Evolutionary conservation across 352 stramenopile genomes (phyloP), one percentile per base, ranked within the genome.

Genomic region (Blastocystis sp.): DNA sequence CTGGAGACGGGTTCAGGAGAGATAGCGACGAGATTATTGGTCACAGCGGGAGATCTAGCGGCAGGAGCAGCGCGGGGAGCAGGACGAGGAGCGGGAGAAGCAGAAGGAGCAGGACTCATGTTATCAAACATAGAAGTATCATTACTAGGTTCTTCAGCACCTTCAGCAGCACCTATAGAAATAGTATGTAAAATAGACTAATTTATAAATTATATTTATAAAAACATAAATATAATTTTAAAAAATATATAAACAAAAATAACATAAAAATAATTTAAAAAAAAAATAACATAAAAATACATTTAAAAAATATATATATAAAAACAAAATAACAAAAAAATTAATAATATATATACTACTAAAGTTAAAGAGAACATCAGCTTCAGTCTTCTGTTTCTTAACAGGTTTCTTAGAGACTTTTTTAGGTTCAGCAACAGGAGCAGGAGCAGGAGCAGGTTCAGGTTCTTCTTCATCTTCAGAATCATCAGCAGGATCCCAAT

Each of bases 281-380:
- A n/a, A n/a, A n/a, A n/a, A n/a, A n/a, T n/a, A n/a, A n/a, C n/a
- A n/a, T n/a, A n/a, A n/a, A n/a, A n/a, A n/a, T n/a, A n/a, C n/a
- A n/a, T n/a, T n/a, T n/a, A n/a, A n/a, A n/a, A n/a, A n/a, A n/a
- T n/a, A n/a, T n/a, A n/a, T n/a, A n/a, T n/a, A n/a, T n/a, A n/a
- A n/a, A n/a, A n/a, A n/a, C n/a, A n/a, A n/a, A n/a, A n/a, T n/a
- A n/a, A n/a, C n/a, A n/a, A n/a, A n/a, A n/a, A n/a, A n/a, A n/a
- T n/a, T n/a, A n/a, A n/a, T n/a, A n/a, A n/a, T n/a, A n/a, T n/a
- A n/a, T n/a, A n/a, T n/a, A n/a, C n/a, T 42, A 21, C 52, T 42
- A 18, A 62, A 62, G 52, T 62, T 62, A 28, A 62, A 62, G 19
- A 62, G 52, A 11, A 42, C 52, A 13, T 62, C 18, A 13, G 52